These are phyloP conservation scores for Aegilops tauschii DNA, from an alignment of 176 grass and related monocot species.

Conservation along the genomic window DNA sequence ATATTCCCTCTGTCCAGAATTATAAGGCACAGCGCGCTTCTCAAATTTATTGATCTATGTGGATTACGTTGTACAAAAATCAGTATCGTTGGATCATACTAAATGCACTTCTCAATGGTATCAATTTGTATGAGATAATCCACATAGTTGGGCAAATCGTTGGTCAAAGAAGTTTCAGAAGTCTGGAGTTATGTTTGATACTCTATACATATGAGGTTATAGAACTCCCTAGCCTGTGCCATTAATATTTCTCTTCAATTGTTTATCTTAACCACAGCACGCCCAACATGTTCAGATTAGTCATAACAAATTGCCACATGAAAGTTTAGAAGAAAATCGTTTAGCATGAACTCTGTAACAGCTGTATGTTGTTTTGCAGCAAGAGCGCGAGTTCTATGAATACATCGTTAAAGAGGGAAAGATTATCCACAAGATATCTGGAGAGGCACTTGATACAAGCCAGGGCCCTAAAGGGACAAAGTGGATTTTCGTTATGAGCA, in stretches of 20 bases:
- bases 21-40: neutral
- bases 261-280: neutral
- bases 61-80: neutral
- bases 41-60: neutral
- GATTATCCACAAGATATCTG: slow-evolving; percentile 59
- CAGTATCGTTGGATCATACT: neutral
- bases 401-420: slow-evolving; percentile 54
- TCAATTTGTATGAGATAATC: neutral
- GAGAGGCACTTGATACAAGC: slow-evolving; percentile 63
- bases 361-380: slow-evolving; percentile 40
- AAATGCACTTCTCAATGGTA: neutral
- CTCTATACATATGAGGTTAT: neutral
- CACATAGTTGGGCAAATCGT: neutral
- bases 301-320: neutral
- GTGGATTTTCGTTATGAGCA: slow-evolving; percentile 99
- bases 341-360: neutral
- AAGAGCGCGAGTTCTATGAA: slow-evolving; percentile 77
- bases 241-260: neutral
- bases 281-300: neutral
- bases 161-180: neutral
- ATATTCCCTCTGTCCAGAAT: neutral
- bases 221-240: neutral
- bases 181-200: neutral
- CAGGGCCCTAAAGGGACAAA: slow-evolving; percentile 52
- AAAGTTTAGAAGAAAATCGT: neutral